These are phyloP conservation scores for Fusarium paranaense DNA, from an alignment of 2,329 filamentous ascomycete genomes.

Conservation along the genomic window DNA sequence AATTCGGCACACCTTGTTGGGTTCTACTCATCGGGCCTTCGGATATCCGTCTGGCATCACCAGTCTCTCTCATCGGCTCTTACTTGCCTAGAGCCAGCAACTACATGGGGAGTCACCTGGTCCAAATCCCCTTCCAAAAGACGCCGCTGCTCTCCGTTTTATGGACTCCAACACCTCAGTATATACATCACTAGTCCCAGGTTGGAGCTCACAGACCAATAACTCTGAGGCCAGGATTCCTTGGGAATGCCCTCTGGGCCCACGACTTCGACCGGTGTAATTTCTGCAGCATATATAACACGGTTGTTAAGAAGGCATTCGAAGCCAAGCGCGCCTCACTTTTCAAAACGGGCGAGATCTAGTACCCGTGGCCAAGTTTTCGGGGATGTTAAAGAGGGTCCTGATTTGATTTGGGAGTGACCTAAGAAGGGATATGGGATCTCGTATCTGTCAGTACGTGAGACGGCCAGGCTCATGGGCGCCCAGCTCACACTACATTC, in stretches of 20 bases:
- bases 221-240: background rate
- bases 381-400: too few relatives aligned
- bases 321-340: background rate
- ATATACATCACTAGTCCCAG: background rate
- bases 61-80: background rate
- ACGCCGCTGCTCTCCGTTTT: background rate
- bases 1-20: background rate
- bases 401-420: too few relatives aligned
- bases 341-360: background rate
- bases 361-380: background rate
- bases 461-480: too few relatives aligned
- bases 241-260: background rate
- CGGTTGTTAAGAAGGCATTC: background rate
- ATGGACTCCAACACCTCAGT: background rate
- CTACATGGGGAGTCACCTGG: background rate
- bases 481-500: too few relatives aligned
- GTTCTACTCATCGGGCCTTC: background rate
- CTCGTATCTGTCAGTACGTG: too few relatives aligned
- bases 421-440: too few relatives aligned
- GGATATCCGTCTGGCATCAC: background rate
- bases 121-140: accelerated
- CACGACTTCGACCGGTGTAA: background rate
- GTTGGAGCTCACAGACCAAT: background rate
- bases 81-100: background rate
- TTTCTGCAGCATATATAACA: background rate